Conservation (phyloP, 2,329 filamentous ascomycete species). For the Aspergillus neotritici region DNA sequence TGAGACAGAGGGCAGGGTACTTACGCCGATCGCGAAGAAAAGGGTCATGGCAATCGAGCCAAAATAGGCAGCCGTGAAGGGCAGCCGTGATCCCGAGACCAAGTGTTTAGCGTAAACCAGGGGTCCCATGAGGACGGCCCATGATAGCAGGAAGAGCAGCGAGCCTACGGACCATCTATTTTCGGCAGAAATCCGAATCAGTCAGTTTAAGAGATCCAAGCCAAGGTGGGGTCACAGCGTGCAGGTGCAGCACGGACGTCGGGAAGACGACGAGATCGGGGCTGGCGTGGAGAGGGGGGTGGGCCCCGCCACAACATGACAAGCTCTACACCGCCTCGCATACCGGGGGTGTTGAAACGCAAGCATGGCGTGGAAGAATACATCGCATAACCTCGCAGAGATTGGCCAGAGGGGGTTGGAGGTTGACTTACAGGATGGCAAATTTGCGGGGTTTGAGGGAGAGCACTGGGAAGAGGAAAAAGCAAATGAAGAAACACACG, state of each 20-base stretch:
- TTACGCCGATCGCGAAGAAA: conserved; percentile 87
- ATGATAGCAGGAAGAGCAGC: conserved; percentile 81
- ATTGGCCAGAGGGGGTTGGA: conserved; percentile 12
- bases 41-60: conserved; percentile 84
- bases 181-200: conserved; percentile 19
- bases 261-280: not conserved
- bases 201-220: conserved; percentile 11
- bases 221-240: conserved; percentile 12
- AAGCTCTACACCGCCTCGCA: conserved; percentile 15
- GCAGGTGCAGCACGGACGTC: conserved; percentile 8
- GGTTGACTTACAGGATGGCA: conserved; percentile 79
- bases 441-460: conserved; percentile 84
- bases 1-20: conserved; percentile 37
- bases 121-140: conserved; percentile 91
- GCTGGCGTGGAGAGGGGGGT: conserved; percentile 3
- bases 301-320: conserved; percentile 19
- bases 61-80: conserved; percentile 93
- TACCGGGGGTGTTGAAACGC: conserved; percentile 7
- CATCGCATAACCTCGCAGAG: conserved; percentile 1
- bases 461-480: conserved; percentile 80
- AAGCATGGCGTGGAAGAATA: conserved; percentile 16
- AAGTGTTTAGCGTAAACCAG: conserved; percentile 77
- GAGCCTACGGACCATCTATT: conserved; percentile 91
- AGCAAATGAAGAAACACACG: conserved; percentile 85
- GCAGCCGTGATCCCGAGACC: conserved; percentile 73